phyloP scores from a whole-genome alignment of 208 protist genomes.

The Trypanosoma congolense region DNA sequence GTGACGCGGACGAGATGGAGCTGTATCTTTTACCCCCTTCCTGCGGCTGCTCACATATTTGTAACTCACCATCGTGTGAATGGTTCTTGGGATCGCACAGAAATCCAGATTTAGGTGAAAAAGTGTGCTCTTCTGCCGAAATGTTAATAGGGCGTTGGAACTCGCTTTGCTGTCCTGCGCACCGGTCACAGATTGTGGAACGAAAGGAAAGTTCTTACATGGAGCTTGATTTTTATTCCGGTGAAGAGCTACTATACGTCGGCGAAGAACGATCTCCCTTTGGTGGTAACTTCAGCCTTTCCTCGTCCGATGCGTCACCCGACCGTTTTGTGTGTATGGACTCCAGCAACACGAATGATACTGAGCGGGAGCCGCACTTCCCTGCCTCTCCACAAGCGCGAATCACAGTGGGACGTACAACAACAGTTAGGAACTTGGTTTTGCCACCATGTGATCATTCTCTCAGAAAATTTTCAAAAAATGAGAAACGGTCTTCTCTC shows the following conservation, averaged over 20 bases:
- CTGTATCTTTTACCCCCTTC: slow-evolving; percentile 11
- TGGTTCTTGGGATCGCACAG: not conserved
- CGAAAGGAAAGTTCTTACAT: slow-evolving; percentile 26
- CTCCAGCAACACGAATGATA: too few species aligned
- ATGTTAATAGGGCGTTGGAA: slow-evolving; percentile 21
- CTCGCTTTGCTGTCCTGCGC: slow-evolving; percentile 16
- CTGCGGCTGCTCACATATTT: not conserved
- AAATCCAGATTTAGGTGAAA: not conserved
- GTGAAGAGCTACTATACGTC: slow-evolving; percentile 25
- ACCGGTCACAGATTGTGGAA: slow-evolving; percentile 29
- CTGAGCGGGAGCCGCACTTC: too few species aligned
- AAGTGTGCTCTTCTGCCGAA: slow-evolving; percentile 4
- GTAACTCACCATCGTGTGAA: not conserved
- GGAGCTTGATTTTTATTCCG: slow-evolving; percentile 41
- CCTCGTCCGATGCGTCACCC: too few species aligned
- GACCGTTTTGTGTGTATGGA: too few species aligned
- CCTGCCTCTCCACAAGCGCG: too few species aligned
- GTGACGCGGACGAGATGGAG: not conserved
- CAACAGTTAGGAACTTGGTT: too few species aligned
- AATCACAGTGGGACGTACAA: too few species aligned
- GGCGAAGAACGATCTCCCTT: not conserved
- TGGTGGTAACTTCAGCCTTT: not conserved
- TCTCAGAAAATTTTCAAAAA: too few species aligned
- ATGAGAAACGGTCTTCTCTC: too few species aligned
- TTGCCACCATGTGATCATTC: too few species aligned